Evolutionary conservation across 495 filamentous ascomycete species (phyloP), one percentile per base, ranked within the genome.

Genomic region (Neurospora cerealis): DNA sequence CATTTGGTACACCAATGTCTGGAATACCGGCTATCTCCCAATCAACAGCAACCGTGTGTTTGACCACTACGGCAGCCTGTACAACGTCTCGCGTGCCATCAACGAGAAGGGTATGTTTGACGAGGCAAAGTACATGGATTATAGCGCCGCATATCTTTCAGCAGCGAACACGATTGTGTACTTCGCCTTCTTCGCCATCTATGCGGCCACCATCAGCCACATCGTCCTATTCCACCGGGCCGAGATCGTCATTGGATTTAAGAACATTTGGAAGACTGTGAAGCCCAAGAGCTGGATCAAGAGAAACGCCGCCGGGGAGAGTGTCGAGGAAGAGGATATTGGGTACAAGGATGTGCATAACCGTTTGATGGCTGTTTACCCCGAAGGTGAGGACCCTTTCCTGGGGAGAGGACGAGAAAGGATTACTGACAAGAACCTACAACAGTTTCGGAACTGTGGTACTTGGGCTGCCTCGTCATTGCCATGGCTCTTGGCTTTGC

Each of bases 391-490:
- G 73, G 5, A 36, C 54, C 15, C 9, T 1, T 19, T 66, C n/a
- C 32, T 34, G 10, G 3, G 13, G 3, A 32, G 5, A 36, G 5
- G 9, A 8, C 54, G 41, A 32, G 34, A 32, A 69, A 36, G 1
- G 39, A 32, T 71, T 38, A 36, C 44, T 69, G 41, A 39, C 36
- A 37, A 70, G 34, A 40, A 8, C 4, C 28, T 11, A 15, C 34
- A 70, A 44, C 24, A 70, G 83, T 84, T 0, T 82, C 83, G 6
- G 81, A 85, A 74, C 82, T 81, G 81, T 85, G 83, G 83, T 85
- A 83, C 71, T 75, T 81, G 46, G 77, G 81, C 62, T 72, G 74
- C 24, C 77, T 85, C 17, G 77, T 75, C 32, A 42, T 81, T 8
- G 77, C 81, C 21, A 73, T 82, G 54, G 79, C 77, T 10, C 40